These are phyloP conservation scores for Colletotrichum tabaci DNA, from an alignment of 2,329 filamentous ascomycete genomes.

Conservation along the genomic window DNA sequence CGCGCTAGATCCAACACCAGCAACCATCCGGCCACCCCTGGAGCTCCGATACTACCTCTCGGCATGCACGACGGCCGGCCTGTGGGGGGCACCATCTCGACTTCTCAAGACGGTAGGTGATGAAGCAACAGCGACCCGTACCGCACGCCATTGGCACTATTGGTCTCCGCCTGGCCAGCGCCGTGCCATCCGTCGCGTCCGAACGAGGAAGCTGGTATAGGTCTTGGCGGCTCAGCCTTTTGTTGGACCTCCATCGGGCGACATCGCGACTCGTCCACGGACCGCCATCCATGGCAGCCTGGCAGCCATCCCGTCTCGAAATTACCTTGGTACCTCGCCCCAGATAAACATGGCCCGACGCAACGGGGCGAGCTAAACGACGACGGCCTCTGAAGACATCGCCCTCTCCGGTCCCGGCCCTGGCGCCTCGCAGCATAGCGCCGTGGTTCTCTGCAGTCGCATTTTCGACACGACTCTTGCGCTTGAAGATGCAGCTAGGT, in stretches of 20 bases:
- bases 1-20: neutral
- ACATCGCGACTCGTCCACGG: constrained; percentile 2
- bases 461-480: neutral
- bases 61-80: constrained; percentile 4
- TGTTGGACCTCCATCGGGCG: constrained; percentile 1
- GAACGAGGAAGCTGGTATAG: constrained; percentile 36
- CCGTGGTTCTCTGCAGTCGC: neutral
- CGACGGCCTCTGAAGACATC: neutral
- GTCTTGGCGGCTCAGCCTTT: constrained; percentile 25
- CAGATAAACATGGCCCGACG: constrained; percentile 13
- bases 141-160: constrained; percentile 37
- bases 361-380: neutral
- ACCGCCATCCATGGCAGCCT: neutral
- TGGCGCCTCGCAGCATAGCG: constrained; percentile 15
- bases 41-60: constrained; percentile 11
- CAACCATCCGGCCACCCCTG: too few species aligned
- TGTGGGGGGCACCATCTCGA: neutral
- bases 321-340: neutral
- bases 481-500: constrained; percentile 13
- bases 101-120: constrained; percentile 30
- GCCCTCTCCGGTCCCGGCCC: constrained; percentile 3
- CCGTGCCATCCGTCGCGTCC: constrained; percentile 31
- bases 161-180: constrained; percentile 20
- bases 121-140: neutral
- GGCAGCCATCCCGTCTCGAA: neutral